These are phyloP conservation scores for Graphium sp. DNA, from an alignment of 2,329 filamentous ascomycete species.

Conservation along the genomic window DNA sequence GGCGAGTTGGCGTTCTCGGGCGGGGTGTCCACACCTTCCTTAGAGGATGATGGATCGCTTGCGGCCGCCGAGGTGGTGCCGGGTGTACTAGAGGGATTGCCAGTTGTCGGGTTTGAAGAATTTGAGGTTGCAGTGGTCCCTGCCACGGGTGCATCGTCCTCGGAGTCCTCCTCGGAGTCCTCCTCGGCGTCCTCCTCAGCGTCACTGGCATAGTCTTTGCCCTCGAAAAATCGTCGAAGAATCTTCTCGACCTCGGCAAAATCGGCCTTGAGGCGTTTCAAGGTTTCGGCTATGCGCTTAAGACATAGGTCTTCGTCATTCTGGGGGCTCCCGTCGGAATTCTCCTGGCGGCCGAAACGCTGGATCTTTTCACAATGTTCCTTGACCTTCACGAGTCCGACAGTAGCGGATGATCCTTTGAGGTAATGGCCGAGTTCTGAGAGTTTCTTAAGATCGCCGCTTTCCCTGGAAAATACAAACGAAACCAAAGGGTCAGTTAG, in stretches of 20 bases:
- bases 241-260: slow-evolving; percentile 56
- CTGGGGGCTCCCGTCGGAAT: slow-evolving; percentile 55
- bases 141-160: too few relatives aligned
- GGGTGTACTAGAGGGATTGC: background rate
- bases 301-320: slow-evolving; percentile 52
- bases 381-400: slow-evolving; percentile 79
- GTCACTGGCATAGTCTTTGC: slow-evolving; percentile 7
- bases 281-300: slow-evolving; percentile 49
- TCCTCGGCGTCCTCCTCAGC: slow-evolving; percentile 1
- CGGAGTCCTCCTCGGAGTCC: slow-evolving; percentile 3
- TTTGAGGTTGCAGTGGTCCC: too few relatives aligned
- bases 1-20: too few relatives aligned
- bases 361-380: slow-evolving; percentile 96
- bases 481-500: background rate
- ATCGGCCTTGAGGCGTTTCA: slow-evolving; percentile 58
- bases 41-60: too few relatives aligned
- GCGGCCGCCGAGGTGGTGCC: too few relatives aligned
- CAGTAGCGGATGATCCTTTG: slow-evolving; percentile 89
- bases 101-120: too few relatives aligned
- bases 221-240: slow-evolving; percentile 54
- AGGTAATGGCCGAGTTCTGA: slow-evolving; percentile 86
- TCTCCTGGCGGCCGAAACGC: slow-evolving; percentile 71
- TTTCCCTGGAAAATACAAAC: slow-evolving; percentile 28
- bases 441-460: slow-evolving; percentile 54
- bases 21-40: too few relatives aligned